Evolutionary conservation across 1,284 basidiomycete genomes (phyloP).

Genomic region (Ustilago cynodontis): DNA sequence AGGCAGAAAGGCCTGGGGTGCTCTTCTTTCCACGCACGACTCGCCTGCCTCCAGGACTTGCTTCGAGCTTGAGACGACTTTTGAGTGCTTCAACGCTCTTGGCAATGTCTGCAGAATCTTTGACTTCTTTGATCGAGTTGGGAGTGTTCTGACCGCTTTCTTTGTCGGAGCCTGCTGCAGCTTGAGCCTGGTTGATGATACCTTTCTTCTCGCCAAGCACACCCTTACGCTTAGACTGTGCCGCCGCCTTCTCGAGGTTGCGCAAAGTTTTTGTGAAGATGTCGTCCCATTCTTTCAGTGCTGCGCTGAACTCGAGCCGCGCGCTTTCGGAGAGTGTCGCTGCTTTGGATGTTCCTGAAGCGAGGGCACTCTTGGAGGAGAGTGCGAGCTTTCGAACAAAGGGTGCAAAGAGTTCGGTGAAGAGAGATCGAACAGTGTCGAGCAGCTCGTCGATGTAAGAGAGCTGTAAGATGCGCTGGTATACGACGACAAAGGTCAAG

Average conservation of each 20-base stretch:
- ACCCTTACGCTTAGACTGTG: slow-evolving; percentile 67
- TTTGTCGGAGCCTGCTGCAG: slow-evolving; percentile 36
- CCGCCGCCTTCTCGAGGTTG: slow-evolving; percentile 80
- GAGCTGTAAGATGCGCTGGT: slow-evolving; percentile 94
- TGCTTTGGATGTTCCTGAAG: slow-evolving; percentile 77
- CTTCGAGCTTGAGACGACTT: slow-evolving; percentile 75
- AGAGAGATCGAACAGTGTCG: slow-evolving; percentile 53
- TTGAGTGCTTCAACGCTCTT: slow-evolving; percentile 92
- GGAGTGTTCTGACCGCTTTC: slow-evolving; percentile 51
- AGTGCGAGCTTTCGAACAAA: slow-evolving; percentile 71
- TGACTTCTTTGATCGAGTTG: slow-evolving; percentile 67
- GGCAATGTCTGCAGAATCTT: slow-evolving; percentile 88
- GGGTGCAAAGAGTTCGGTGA: slow-evolving; percentile 58
- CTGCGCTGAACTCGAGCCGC: slow-evolving; percentile 76
- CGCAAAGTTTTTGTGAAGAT: slow-evolving; percentile 83
- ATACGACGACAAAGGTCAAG: slow-evolving; percentile 74
- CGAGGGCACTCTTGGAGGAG: slow-evolving; percentile 82
- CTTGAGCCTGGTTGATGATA: slow-evolving; percentile 33
- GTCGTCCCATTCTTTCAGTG: slow-evolving; percentile 84
- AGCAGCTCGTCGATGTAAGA: slow-evolving; percentile 89
- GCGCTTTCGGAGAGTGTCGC: slow-evolving; percentile 44
- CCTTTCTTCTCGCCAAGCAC: slow-evolving; percentile 50
- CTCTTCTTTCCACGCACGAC: slow-evolving; percentile 72
- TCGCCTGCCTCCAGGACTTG: slow-evolving; percentile 75
- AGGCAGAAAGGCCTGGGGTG: slow-evolving; percentile 66